These are phyloP conservation scores for Vitis hybrid DNA, from an alignment of 177 flowering plant species.

Conservation along the genomic window DNA sequence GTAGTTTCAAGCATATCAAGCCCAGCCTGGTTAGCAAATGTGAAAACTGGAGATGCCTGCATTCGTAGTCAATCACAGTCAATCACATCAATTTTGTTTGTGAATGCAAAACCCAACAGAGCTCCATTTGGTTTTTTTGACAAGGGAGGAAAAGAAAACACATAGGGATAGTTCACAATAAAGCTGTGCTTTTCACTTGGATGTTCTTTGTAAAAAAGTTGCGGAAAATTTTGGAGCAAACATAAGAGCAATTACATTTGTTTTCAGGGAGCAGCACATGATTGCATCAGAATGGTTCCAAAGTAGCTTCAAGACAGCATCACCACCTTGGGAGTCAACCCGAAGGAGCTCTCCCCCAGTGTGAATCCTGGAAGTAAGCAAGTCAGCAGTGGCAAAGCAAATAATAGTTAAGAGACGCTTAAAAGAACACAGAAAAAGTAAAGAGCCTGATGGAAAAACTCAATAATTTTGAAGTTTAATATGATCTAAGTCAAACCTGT, in stretches of 20 bases:
- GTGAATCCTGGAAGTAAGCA: slow-evolving; percentile 45
- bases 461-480: neutral
- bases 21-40: slow-evolving; percentile 65
- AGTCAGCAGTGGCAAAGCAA: neutral
- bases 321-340: slow-evolving; percentile 42
- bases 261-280: slow-evolving; percentile 79
- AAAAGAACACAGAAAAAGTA: neutral
- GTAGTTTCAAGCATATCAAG: slow-evolving; percentile 74
- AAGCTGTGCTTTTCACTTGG: too few species aligned
- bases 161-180: too few species aligned
- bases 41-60: slow-evolving; percentile 65
- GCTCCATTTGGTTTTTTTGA: too few species aligned
- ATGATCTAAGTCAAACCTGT: slow-evolving; percentile 40
- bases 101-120: too few species aligned
- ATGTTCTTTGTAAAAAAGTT: neutral
- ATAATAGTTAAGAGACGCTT: too few species aligned
- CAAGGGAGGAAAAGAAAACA: too few species aligned
- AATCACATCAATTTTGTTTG: slow-evolving; percentile 4
- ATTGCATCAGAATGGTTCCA: slow-evolving; percentile 82
- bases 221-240: neutral
- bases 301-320: slow-evolving; percentile 61
- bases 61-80: neutral
- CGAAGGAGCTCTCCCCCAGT: slow-evolving; percentile 66
- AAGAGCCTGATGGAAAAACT: too few species aligned
- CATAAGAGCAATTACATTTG: slow-evolving; percentile 35